These are phyloP conservation scores for Calonectria leucothoes DNA, from an alignment of 2,329 filamentous ascomycete species.

Conservation along the genomic window DNA sequence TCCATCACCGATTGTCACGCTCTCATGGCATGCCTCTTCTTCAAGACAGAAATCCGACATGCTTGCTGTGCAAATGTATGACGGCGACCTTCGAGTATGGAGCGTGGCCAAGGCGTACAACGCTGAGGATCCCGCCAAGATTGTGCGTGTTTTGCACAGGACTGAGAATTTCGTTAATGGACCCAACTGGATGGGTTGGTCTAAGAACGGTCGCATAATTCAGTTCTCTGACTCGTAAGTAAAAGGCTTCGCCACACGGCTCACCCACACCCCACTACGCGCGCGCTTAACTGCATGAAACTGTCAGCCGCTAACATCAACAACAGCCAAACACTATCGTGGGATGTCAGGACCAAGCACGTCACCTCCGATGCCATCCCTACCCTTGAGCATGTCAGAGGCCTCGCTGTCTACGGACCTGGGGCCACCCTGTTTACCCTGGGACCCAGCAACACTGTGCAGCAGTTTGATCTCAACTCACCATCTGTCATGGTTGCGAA, in stretches of 20 bases:
- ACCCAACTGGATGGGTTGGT: constrained; percentile 98
- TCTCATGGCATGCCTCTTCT: constrained; percentile 97
- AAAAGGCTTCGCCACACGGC: constrained; percentile 22
- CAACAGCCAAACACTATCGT: constrained; percentile 85
- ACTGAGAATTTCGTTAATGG: constrained; percentile 79
- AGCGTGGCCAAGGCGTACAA: constrained; percentile 87
- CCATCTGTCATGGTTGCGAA: constrained; percentile 84
- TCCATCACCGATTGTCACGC: constrained; percentile 86
- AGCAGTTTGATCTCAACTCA: constrained; percentile 94
- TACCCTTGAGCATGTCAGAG: constrained; percentile 83
- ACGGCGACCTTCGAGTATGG: constrained; percentile 95
- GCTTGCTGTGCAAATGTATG: constrained; percentile 91
- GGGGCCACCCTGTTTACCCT: constrained; percentile 94
- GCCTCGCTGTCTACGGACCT: constrained; percentile 88
- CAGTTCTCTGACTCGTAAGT: constrained; percentile 92
- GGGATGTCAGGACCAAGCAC: constrained; percentile 98
- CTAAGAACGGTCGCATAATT: constrained; percentile 95
- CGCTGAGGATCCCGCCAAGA: constrained; percentile 81
- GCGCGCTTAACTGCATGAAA: constrained; percentile 57
- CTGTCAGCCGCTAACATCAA: constrained; percentile 47
- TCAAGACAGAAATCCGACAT: constrained; percentile 97
- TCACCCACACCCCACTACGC: constrained; percentile 48
- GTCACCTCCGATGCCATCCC: constrained; percentile 91
- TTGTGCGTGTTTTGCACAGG: constrained; percentile 87
- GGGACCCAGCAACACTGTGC: constrained; percentile 86